Evolutionary conservation across 306 rosid genomes (phyloP).

Genomic region (Acmispon strigosus): DNA sequence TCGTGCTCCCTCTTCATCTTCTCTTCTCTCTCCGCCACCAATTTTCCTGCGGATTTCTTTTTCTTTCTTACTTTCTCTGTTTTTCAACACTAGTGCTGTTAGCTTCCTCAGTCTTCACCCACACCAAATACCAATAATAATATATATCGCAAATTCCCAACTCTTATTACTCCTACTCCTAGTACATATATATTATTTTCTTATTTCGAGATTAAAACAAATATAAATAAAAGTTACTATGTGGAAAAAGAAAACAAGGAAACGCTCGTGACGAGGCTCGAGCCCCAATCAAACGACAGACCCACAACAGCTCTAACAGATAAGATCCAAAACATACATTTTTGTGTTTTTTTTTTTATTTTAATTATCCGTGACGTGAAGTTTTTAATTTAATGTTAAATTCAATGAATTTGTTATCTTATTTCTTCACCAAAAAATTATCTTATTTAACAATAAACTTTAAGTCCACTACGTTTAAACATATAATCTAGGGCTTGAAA

Average conservation of each 20-base stretch:
- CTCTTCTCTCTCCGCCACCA: background rate
- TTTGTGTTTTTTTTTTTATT: background rate
- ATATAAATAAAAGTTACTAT: too few species aligned
- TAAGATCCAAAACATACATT: conserved; percentile 29
- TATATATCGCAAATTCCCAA: background rate
- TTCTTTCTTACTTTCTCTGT: background rate
- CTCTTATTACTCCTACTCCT: background rate
- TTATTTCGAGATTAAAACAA: background rate
- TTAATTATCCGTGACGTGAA: too few species aligned
- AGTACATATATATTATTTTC: background rate
- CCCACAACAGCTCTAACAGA: conserved; percentile 30
- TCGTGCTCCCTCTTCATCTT: conserved; percentile 9
- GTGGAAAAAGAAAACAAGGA: background rate
- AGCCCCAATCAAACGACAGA: conserved; percentile 31
- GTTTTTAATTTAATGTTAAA: too few species aligned
- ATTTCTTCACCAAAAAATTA: too few species aligned
- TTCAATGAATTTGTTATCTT: too few species aligned
- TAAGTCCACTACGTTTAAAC: too few species aligned
- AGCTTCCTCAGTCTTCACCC: background rate
- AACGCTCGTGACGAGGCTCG: conserved; percentile 47
- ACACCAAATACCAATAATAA: background rate
- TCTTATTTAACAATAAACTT: too few species aligned
- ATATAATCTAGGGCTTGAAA: too few species aligned
- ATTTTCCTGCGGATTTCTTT: background rate
- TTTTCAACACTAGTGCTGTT: background rate